phyloP scores from a whole-genome alignment of 2,329 filamentous ascomycete species.

The Aspergillus sp. region DNA sequence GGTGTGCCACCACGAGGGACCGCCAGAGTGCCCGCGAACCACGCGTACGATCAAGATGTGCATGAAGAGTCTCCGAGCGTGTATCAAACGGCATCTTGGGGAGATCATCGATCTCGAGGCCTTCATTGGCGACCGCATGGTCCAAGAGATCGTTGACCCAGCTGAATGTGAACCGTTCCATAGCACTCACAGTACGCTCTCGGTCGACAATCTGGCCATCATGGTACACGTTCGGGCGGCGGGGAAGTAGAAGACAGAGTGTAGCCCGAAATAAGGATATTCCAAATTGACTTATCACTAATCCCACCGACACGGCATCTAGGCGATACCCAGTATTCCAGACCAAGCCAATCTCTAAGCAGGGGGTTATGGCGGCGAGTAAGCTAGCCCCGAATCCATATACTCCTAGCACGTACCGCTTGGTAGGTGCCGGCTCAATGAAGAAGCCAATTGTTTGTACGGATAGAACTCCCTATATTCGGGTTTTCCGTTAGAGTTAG shows the following conservation, averaged over 20 bases:
- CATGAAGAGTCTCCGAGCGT: constrained; percentile 55
- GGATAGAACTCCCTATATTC: constrained; percentile 30
- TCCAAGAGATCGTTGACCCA: constrained; percentile 63
- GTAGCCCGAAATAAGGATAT: constrained; percentile 33
- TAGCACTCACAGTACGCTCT: constrained; percentile 62
- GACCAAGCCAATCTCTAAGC: constrained; percentile 33
- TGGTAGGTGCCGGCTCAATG: constrained; percentile 35
- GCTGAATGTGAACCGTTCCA: constrained; percentile 64
- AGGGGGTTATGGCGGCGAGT: constrained; percentile 24
- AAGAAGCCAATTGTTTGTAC: constrained; percentile 38
- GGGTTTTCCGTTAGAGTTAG: not conserved
- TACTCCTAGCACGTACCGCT: constrained; percentile 33
- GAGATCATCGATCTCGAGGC: constrained; percentile 64
- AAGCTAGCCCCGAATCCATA: constrained; percentile 34
- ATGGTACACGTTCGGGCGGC: constrained; percentile 67
- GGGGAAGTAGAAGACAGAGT: constrained; percentile 58
- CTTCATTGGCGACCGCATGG: constrained; percentile 58
- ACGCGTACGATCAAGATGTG: constrained; percentile 43
- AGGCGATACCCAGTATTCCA: constrained; percentile 27
- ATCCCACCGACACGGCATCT: constrained; percentile 38
- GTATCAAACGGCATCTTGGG: constrained; percentile 61
- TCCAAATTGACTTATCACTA: constrained; percentile 54
- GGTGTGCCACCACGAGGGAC: constrained; percentile 61
- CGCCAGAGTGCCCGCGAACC: constrained; percentile 56
- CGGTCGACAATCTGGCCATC: constrained; percentile 63